A percentile compares a stretch with the other conserved stretches of the same genome.
phyloP scores from a whole-genome alignment of 306 rosid species.

The Parietaria judaica region DNA sequence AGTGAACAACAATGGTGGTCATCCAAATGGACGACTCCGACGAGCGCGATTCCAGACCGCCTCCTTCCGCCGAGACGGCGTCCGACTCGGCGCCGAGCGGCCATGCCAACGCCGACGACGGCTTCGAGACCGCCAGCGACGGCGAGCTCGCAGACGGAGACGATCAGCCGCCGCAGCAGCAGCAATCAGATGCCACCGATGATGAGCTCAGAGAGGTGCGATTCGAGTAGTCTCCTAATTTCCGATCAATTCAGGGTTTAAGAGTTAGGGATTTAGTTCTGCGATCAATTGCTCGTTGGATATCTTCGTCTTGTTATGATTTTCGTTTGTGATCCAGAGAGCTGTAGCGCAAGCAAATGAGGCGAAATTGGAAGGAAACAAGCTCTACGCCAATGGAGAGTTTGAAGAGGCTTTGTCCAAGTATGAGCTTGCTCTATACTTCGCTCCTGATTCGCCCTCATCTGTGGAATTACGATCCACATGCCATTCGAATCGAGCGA shows the following conservation, averaged over 20 bases:
- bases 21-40: constrained; percentile 20
- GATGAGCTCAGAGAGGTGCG: constrained; percentile 22
- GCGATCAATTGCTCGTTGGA: too few relatives aligned
- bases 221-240: too few relatives aligned
- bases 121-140: constrained; percentile 57
- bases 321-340: constrained; percentile 30
- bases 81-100: constrained; percentile 9
- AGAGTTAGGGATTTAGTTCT: too few relatives aligned
- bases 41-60: constrained; percentile 11
- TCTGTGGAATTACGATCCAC: constrained; percentile 65
- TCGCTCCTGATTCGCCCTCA: constrained; percentile 58
- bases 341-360: constrained; percentile 64
- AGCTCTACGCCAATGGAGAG: constrained; percentile 48
- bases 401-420: constrained; percentile 67
- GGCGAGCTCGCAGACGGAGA: constrained; percentile 34
- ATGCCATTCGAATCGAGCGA: constrained; percentile 62
- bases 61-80: constrained; percentile 11
- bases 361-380: constrained; percentile 72
- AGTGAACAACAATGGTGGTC: constrained; percentile 10
- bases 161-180: background rate
- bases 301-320: too few relatives aligned
- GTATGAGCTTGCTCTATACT: constrained; percentile 59
- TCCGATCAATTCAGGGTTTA: background rate
- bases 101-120: constrained; percentile 27
- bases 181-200: constrained; percentile 6